Base-by-base conservation (phyloP, 257 asterid genomes). In the Perilla frutescens region DNA sequence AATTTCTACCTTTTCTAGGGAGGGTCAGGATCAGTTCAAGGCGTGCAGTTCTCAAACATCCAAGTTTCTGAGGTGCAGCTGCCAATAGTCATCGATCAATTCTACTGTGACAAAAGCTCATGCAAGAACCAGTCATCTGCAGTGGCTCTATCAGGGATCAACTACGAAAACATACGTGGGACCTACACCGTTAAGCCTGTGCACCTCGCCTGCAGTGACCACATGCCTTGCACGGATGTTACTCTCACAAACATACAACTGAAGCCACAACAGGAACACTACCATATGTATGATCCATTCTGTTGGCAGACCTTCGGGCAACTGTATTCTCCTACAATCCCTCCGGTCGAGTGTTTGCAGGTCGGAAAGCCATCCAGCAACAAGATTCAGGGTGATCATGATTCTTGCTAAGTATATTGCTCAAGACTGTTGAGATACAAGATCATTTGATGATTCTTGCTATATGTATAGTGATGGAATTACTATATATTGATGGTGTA, bases 291-390 rank as follows among this genome's bases (percentile, higher is more conserved):
- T 39, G 93, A 87, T 62, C 97, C 99, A 2, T 94, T 20, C 43
- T 94, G 99, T 65, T 94, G 99, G 99, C 87, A 91, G 80, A 73
- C 96, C 0, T 94, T 81, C 39, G 99, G 99, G 11, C 90, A 91
- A 77, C 83, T 90, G 10, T 83, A 75, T 31, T 68, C 97, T 57
- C 96, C 97, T 2, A 81, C 91, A 2, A 49, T 85, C 53, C 99
- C 99, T 73, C 96, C 97, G 3, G 86, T 94, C 11, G 67, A 61
- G 47, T 94, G 99, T 66, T 62, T 94, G 44, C 82, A 80, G 69
- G 57, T 83, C 31, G 96, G 97, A 5, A 94, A 94, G 81, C 98
- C 98, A 40, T 50, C 93, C 5, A 81, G 89, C 74, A 94, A 84
- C 76, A 82, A 80, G 84, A 79, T 87, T 80, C 96, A 82, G 58